Base-by-base conservation (phyloP, 1,139 yeast species). In the Pichia sp. region DNA sequence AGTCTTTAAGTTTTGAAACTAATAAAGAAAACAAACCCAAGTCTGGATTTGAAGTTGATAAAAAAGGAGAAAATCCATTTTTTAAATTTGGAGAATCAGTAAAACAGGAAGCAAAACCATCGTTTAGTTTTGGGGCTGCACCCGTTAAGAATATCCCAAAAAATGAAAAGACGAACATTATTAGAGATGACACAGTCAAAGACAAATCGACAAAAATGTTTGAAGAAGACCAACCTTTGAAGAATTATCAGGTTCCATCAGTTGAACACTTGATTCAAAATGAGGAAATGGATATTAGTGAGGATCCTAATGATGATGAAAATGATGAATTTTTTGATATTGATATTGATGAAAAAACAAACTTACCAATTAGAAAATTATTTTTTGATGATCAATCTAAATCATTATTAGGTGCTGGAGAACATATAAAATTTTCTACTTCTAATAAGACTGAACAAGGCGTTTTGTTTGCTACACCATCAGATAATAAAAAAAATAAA, bases 261-360 rank as follows among this genome's bases (percentile, higher is more conserved):
- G 18, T 26, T 8, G 39, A 41, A 10, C 26, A 33, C 22, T 26
- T 34, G 23, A 20, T 37, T 19, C 28, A 36, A 15, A 29, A 40
- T 7, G 40, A 41, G 16, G 40, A 40, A 27, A 23, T 20, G 25
- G 33, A 38, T 20, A 31, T 11, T 15, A 22, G 19, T 19, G 37
- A 26, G 13, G 21, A 35, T 25, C n/a, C n/a, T n/a, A 26, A 20
- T 3, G 28, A 21, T 6, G 24, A 14, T 4, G 31, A 30, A n/a
- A 37, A 31, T 18, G 49, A 40, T 2, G 57, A 43, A 5, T 52
- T 46, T 24, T 56, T 49, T 6, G 53, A 61, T 16, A 46, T 55
- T 20, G 68, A 62, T 14, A 52, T 63, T 9, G 74, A 69, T 41
- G 55, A 59, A 2, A 57, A 50, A 6, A 63, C 72, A 2, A 64